Conservation (phyloP, 495 filamentous ascomycete genomes). For the Penicillium antarcticum region DNA sequence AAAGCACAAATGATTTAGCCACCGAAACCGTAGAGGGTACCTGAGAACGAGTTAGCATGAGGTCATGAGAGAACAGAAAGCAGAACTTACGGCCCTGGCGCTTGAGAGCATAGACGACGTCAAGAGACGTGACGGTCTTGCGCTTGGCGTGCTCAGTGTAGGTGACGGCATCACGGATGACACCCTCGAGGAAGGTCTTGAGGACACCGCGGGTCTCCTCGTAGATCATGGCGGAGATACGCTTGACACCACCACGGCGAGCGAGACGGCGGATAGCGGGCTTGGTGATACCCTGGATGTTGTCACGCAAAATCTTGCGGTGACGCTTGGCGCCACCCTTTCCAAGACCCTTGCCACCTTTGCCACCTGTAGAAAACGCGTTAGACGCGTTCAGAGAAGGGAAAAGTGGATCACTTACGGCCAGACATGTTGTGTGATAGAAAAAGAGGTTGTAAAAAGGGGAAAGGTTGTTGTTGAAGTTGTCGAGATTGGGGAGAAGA, state of each 20-base stretch:
- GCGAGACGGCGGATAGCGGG: slow-evolving; percentile 99
- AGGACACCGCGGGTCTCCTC: slow-evolving; percentile 99
- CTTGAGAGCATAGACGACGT: slow-evolving; percentile 97
- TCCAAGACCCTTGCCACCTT: slow-evolving; percentile 98
- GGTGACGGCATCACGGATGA: slow-evolving; percentile 99
- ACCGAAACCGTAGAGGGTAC: slow-evolving; percentile 98
- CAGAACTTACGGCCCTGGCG: slow-evolving; percentile 75
- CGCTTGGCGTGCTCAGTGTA: slow-evolving; percentile 99
- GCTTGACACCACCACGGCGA: slow-evolving; percentile 99
- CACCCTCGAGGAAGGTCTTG: slow-evolving; percentile 99
- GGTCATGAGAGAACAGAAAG: neutral
- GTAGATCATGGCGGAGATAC: slow-evolving; percentile 99
- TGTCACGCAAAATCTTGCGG: slow-evolving; percentile 99
- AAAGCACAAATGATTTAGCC: slow-evolving; percentile 62
- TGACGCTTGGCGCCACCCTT: slow-evolving; percentile 91
- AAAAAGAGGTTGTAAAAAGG: slow-evolving; percentile 28
- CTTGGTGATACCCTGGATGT: slow-evolving; percentile 99
- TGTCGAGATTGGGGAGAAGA: slow-evolving; percentile 22
- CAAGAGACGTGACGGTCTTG: slow-evolving; percentile 97
- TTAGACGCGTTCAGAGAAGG: slow-evolving; percentile 31
- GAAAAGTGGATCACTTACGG: slow-evolving; percentile 50
- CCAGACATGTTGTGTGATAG: slow-evolving; percentile 60
- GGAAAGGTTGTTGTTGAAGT: slow-evolving; percentile 43
- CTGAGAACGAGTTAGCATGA: slow-evolving; percentile 30
- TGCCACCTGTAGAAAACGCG: slow-evolving; percentile 65